Percentiles rank a stretch among this genome's conserved stretches.
Evolutionary conservation across 176 grass and related monocot genomes (phyloP).

Genomic region (bread wheat (Triticum aestivum)): IWGSC_CS_RefSeq_v2.1 NC_057808.1:524504701-524505200

Average conservation of each 20-base stretch:
- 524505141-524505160: neutral
- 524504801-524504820: conserved; percentile 78
- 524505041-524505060: neutral
- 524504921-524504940: neutral
- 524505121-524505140: no score
- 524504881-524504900: neutral
- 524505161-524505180: neutral
- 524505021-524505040: neutral
- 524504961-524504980: neutral
- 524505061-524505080: neutral
- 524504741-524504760: conserved; percentile 81
- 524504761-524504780: conserved; percentile 90
- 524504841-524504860: neutral
- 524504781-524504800: conserved; percentile 85
- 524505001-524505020: neutral
- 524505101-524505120: neutral
- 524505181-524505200: neutral
- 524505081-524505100: neutral
- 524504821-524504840: conserved; percentile 74
- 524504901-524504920: neutral
- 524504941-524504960: no score
- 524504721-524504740: conserved; percentile 76
- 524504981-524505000: neutral
- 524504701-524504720: conserved; percentile 59
- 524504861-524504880: neutral